Conservation (phyloP, 2,329 filamentous ascomycete genomes). For the Akanthomyces dipterigenus region DNA sequence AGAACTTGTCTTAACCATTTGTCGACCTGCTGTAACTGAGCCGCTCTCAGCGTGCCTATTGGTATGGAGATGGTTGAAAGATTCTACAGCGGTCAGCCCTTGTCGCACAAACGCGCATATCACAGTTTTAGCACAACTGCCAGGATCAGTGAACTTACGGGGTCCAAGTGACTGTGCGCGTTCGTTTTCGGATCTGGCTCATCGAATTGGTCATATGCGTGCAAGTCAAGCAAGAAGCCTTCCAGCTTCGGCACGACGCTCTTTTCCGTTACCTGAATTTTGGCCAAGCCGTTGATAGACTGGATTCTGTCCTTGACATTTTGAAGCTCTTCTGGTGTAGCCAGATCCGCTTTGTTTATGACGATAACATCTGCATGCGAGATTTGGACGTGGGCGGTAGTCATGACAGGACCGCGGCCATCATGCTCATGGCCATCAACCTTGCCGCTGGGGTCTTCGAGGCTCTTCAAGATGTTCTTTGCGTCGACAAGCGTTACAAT, state of each 20-base stretch:
- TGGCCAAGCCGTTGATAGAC: conserved; percentile 86
- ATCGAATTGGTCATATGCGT: conserved; percentile 82
- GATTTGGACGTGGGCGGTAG: conserved; percentile 91
- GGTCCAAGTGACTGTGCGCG: conserved; percentile 86
- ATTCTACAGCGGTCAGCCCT: background rate
- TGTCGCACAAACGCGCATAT: background rate
- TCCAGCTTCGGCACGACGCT: conserved; percentile 76
- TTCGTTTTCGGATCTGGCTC: conserved; percentile 64
- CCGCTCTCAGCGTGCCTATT: conserved; percentile 51
- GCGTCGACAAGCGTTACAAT: conserved; percentile 95
- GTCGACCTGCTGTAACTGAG: conserved; percentile 61
- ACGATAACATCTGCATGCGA: conserved; percentile 94
- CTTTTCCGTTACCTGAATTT: conserved; percentile 72
- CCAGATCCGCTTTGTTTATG: conserved; percentile 88
- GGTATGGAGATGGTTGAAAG: conserved; percentile 66
- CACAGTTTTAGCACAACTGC: background rate
- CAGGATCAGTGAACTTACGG: conserved; percentile 46
- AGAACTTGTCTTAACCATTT: conserved; percentile 75
- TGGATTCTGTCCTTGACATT: conserved; percentile 62
- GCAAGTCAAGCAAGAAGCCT: conserved; percentile 79
- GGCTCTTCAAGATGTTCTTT: conserved; percentile 76
- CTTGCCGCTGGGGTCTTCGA: conserved; percentile 64
- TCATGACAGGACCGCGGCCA: conserved; percentile 62
- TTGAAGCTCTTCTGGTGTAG: conserved; percentile 62
- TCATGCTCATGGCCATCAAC: conserved; percentile 46